phyloP scores from a whole-genome alignment of 805 yeast species.

The Candida sakaeoensis region DNA sequence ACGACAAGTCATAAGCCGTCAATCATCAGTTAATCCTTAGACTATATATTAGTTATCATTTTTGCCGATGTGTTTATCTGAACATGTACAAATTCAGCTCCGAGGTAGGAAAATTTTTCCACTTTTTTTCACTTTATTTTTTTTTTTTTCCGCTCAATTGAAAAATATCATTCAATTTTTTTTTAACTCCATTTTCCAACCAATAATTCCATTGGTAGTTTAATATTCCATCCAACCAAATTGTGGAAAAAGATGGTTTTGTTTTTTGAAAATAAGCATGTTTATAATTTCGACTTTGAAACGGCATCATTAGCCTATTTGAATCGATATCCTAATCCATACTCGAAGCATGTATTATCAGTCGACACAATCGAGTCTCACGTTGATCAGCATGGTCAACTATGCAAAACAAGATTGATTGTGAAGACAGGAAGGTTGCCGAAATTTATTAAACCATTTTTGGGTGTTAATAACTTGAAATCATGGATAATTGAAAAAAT shows the following conservation, averaged over 20 bases:
- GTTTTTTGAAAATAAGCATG: slow-evolving; percentile 27
- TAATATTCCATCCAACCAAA: too few species aligned
- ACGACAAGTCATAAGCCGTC: too few species aligned
- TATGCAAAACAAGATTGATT: slow-evolving; percentile 70
- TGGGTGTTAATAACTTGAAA: slow-evolving; percentile 59
- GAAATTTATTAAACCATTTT: slow-evolving; percentile 67
- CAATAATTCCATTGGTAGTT: not conserved
- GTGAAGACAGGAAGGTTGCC: slow-evolving; percentile 81
- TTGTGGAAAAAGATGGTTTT: slow-evolving; percentile 37
- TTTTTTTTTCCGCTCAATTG: not conserved
- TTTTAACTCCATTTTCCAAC: too few species aligned
- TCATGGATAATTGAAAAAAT: slow-evolving; percentile 82
- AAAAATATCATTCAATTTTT: not conserved
- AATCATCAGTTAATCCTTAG: too few species aligned
- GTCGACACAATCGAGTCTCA: slow-evolving; percentile 68
- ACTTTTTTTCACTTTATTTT: too few species aligned
- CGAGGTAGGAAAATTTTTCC: too few species aligned
- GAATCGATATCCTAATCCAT: slow-evolving; percentile 65
- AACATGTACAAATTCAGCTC: too few species aligned
- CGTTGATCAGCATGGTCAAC: slow-evolving; percentile 59
- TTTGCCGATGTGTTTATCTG: too few species aligned
- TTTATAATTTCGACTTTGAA: slow-evolving; percentile 49
- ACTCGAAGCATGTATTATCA: slow-evolving; percentile 77
- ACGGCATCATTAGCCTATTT: slow-evolving; percentile 77
- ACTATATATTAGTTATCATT: too few species aligned